Evolutionary conservation across 768 basidiomycete genomes (phyloP), one percentile per base, ranked within the genome.

Genomic region (Podaxis mareebaensis): DNA sequence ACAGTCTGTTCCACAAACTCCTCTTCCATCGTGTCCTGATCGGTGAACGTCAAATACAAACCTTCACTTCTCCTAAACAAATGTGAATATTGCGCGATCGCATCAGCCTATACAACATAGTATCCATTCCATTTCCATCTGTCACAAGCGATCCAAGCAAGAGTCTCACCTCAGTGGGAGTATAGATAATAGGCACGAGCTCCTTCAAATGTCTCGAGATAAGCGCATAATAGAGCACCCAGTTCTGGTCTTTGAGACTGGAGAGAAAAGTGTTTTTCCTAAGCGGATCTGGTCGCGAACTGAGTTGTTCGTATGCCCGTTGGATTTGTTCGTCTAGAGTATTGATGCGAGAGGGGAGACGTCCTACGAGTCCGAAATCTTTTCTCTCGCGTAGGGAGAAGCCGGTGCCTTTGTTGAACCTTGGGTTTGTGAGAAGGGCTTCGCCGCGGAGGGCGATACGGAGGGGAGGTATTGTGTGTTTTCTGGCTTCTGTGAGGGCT

Each of bases 41-140:
- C 73, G 0, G 83, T 76, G 65, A 86, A 87, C 1, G 86, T 82
- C 10, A 95, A 76, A 72, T 84, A 95, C 28, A 95, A 69, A 0
- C 94, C 92, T 68, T 93, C 90, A 60, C 88, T 86, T 58, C 90
- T 77, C 39, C 94, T 79, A 75, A 92, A 95, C 3, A 95, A 78
- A 71, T 92, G 90, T 0, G 93, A 95, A 71, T 95, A 95, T 61
- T 90, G 84, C 10, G 88, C 78, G 61, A 95, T 94, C 0, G 93
- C 93, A 53, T 93, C 89, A 4, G 89, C 91, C 85, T 93, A 53
- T 13, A 42, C 2, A 39, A 49, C 6, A 15, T n/a, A 17, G 1
- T 10, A 20, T 20, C 6, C 10, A 46, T 44, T 15, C n/a, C 42
- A n/a, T 46, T 3, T 4, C n/a, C 15, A 8, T 46, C 44, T n/a